Base-by-base conservation (phyloP, 768 basidiomycete species). In the Agaricus sinodeliciosus region DNA sequence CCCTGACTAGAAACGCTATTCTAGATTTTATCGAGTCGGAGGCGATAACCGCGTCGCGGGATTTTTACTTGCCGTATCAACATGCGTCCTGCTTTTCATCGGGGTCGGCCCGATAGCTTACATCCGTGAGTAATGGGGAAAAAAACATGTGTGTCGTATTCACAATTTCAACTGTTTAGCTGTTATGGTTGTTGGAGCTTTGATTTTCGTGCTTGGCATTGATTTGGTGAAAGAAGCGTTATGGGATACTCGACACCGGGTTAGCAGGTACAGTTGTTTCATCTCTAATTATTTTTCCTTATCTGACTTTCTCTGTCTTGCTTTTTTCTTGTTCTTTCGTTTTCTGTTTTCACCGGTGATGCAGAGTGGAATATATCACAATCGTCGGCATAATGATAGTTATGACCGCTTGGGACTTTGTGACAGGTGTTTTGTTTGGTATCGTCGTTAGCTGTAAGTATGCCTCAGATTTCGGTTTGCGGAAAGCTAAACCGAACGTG, bases 391-490 rank as follows among this genome's bases (percentile, higher is more conserved):
- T 92, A 67, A 88, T 93, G 76, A 73, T 94, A 22, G 85, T 83
- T 54, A 98, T 97, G 95, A 94, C 93, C 2, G 78, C 79, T 3
- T 92, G 83, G 84, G 94, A 97, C 69, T 97, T 97, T 61, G 94
- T 97, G 5, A 82, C 87, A 58, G 95, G 95, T 0, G 89, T 99
- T 0, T 67, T 94, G 2, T 90, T 94, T 60, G 95, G 95, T 4
- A 90, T 98, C 62, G 72, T 95, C 51, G 82, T 93, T 52, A 91
- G 91, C 61, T 96, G 93, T 86, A 67, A 63, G 85, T 71, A 0
- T 13, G 3, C 15, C 42, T 19, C 15, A 0, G 19, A 4, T 26
- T 25, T 45, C 25, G 26, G 12, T 9, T 31, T 37, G 19, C 1
- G 5, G 43, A 16, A 43, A 8, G 25, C 50, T 15, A 26, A 43